Conservation (phyloP, 2,329 filamentous ascomycete genomes). For the Colletotrichum caudatum region DNA sequence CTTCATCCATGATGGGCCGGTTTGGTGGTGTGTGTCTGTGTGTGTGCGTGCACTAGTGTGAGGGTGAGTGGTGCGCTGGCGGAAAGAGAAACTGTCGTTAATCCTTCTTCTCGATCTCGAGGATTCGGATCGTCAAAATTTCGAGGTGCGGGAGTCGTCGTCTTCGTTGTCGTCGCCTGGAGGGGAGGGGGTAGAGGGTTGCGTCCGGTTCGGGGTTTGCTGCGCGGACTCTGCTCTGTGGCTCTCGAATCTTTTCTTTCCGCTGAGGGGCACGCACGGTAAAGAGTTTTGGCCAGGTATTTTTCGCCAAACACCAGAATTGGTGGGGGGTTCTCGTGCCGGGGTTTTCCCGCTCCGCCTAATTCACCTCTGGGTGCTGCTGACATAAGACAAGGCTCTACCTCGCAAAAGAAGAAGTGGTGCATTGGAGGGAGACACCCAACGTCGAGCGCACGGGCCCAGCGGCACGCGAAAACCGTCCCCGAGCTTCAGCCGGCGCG, state of each 20-base stretch:
- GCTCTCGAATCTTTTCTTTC: slow-evolving; percentile 31
- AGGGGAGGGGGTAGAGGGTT: slow-evolving; percentile 11
- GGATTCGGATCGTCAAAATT: slow-evolving; percentile 46
- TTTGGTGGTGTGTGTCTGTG: slow-evolving; percentile 9
- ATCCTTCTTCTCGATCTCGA: slow-evolving; percentile 19
- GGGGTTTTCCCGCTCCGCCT: slow-evolving; percentile 40
- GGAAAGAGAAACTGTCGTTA: not conserved
- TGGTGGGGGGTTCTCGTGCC: slow-evolving; percentile 43
- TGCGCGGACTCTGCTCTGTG: slow-evolving; percentile 35
- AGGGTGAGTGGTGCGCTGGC: not conserved
- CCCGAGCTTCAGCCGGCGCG: slow-evolving; percentile 42
- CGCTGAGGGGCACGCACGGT: slow-evolving; percentile 40
- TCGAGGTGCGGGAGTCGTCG: slow-evolving; percentile 25
- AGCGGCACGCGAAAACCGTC: not conserved
- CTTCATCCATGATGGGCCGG: slow-evolving; percentile 43
- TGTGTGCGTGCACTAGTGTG: slow-evolving; percentile 10
- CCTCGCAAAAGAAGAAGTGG: not conserved
- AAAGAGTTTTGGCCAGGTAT: slow-evolving; percentile 42
- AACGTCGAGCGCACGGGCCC: not conserved
- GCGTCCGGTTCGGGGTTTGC: slow-evolving; percentile 24
- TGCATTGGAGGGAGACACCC: not conserved
- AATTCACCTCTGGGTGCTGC: not conserved
- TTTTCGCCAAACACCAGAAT: slow-evolving; percentile 42
- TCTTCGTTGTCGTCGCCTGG: slow-evolving; percentile 20
- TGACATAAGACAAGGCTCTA: slow-evolving; percentile 10